Conservation (phyloP, 108 stramenopile genomes). For the Aureococcus anophagefferens region DNA sequence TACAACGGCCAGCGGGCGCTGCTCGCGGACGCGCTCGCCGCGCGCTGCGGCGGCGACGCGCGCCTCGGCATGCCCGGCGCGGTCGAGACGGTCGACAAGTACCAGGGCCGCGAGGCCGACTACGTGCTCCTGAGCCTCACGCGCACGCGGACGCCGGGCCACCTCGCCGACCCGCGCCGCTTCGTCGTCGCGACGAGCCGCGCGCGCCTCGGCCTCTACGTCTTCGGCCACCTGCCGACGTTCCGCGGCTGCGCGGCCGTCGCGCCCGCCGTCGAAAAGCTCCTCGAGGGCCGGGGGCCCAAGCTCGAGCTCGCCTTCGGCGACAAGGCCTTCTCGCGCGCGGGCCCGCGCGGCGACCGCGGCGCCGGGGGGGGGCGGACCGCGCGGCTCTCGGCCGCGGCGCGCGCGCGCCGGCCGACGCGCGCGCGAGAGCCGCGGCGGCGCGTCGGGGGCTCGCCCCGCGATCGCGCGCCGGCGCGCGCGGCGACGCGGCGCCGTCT, state of each 20-base stretch:
- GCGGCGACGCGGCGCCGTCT: too few species aligned
- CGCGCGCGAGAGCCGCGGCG: too few species aligned
- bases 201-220: constrained; percentile 90
- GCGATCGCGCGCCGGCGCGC: too few species aligned
- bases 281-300: constrained; percentile 34
- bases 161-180: constrained; percentile 88
- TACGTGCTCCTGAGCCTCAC: constrained; percentile 85
- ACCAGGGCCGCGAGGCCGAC: constrained; percentile 96
- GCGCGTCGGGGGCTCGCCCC: too few species aligned
- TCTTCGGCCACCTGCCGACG: constrained; percentile 61
- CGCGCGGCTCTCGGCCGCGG: too few species aligned
- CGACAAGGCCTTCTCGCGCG: constrained; percentile 43
- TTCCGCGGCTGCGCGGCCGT: constrained; percentile 66
- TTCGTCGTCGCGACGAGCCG: constrained; percentile 89
- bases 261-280: constrained; percentile 49
- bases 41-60: constrained; percentile 6
- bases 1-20: constrained; percentile 90
- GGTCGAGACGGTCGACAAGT: constrained; percentile 88
- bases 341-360: too few species aligned
- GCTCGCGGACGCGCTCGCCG: constrained; percentile 14
- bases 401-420: too few species aligned
- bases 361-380: too few species aligned
- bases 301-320: constrained; percentile 62
- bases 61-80: constrained; percentile 27
- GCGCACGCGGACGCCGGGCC: constrained; percentile 80